Percentiles rank a stretch among this genome's conserved stretches.
phyloP scores from a whole-genome alignment of 805 yeast species.

The Yamadazyma ubonensis region DNA sequence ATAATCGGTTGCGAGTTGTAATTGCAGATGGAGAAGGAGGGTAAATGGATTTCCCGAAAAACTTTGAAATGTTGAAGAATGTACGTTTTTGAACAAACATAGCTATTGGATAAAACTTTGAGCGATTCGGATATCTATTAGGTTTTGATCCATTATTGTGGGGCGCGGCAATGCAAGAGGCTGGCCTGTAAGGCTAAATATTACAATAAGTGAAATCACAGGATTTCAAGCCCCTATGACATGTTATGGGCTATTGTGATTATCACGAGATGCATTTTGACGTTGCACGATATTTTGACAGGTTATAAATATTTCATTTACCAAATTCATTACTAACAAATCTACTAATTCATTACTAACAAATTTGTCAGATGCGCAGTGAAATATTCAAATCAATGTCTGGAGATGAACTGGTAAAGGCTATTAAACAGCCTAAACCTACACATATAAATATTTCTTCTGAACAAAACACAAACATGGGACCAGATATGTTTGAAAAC shows the following conservation, averaged over 20 bases:
- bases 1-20: slow-evolving; percentile 40
- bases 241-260: too few species aligned
- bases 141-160: slow-evolving; percentile 1
- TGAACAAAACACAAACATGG: slow-evolving; percentile 3
- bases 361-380: slow-evolving; percentile 3
- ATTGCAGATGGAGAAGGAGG: slow-evolving; percentile 44
- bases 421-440: too few species aligned
- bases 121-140: neutral
- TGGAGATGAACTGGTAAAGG: too few species aligned
- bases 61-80: slow-evolving; percentile 5
- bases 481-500: slow-evolving; percentile 14
- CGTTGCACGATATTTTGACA: neutral
- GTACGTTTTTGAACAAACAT: neutral
- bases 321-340: neutral
- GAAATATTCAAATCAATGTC: slow-evolving; percentile 2
- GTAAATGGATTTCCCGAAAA: slow-evolving; percentile 18
- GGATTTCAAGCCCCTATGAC: too few species aligned
- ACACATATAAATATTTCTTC: too few species aligned
- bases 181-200: too few species aligned
- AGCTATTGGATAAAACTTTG: neutral
- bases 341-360: too few species aligned
- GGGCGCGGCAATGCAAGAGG: slow-evolving; percentile 1
- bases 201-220: too few species aligned
- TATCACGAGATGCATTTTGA: neutral
- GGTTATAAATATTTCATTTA: neutral